Evolutionary conservation across 108 stramenopile genomes (phyloP), one percentile per base, ranked within the genome.

Genomic region (Cylindrotheca closterium): DNA sequence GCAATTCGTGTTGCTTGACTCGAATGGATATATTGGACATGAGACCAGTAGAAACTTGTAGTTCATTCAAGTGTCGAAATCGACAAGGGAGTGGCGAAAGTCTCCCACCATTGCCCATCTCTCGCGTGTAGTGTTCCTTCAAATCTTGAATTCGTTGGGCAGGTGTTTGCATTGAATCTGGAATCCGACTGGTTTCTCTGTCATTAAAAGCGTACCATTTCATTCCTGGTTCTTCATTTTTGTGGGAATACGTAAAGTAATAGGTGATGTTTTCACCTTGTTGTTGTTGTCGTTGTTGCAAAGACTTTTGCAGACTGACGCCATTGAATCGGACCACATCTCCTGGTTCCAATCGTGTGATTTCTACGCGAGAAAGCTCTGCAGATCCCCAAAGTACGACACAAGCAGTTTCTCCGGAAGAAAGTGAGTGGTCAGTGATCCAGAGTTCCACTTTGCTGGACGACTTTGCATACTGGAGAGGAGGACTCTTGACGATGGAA

Each of bases 291-390:
- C 24, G 50, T 30, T 60, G 58, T 51, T 51, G 48, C 3, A 51
- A 25, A 18, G 47, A 53, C 29, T 54, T 47, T 37, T 55, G 60
- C 26, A 70, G 25, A 37, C 30, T 4, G n/a, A 70, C 47, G 10
- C 59, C 42, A 54, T 70, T 70, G 51, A 70, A 70, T 10, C 68
- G 58, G 18, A 70, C 2, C 0, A 70, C 25, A 54, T 70, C 68
- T 17, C 68, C 68, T 0, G 23, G 31, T 60, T 31, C 12, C 4
- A 70, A 60, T 24, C 26, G 25, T 50, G 60, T 51, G 23, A 54
- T 26, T 15, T 30, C 25, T 17, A 70, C 30, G 21, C 68, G 58
- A 22, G 59, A 46, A 3, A 60, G 19, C 33, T 60, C 68, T 1
- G 27, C 30, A 33, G 68, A 45, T 50, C 59, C 59, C 17, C 58